Conservation (phyloP, 805 yeast species). For the Yarrowia sp. region DNA sequence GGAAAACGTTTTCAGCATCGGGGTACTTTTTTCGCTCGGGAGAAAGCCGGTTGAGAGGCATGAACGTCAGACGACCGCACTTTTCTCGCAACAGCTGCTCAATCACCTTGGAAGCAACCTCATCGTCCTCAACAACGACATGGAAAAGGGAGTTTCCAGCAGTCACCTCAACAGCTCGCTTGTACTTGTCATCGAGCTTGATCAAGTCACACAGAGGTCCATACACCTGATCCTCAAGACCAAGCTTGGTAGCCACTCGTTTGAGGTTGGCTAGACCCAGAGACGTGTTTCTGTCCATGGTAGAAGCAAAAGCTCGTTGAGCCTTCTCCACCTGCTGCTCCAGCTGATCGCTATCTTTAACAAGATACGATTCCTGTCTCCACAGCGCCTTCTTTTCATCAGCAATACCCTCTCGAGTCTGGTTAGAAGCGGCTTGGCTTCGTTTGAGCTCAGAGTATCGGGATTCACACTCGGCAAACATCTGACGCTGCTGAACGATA, state of each 20-base stretch:
- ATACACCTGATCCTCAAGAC: slow-evolving; percentile 59
- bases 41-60: slow-evolving; percentile 75
- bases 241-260: slow-evolving; percentile 57
- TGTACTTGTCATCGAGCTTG: slow-evolving; percentile 74
- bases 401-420: slow-evolving; percentile 41
- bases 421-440: slow-evolving; percentile 27
- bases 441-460: slow-evolving; percentile 17
- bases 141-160: slow-evolving; percentile 87
- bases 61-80: slow-evolving; percentile 84
- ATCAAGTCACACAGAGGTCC: slow-evolving; percentile 88
- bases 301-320: slow-evolving; percentile 60
- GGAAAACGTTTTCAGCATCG: slow-evolving; percentile 53
- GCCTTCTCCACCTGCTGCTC: slow-evolving; percentile 55
- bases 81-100: slow-evolving; percentile 66
- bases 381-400: slow-evolving; percentile 72
- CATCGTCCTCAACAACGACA: slow-evolving; percentile 84
- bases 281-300: slow-evolving; percentile 38
- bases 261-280: slow-evolving; percentile 67
- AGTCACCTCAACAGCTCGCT: slow-evolving; percentile 80
- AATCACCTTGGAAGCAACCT: slow-evolving; percentile 76
- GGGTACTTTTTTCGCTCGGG: slow-evolving; percentile 53
- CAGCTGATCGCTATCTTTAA: slow-evolving; percentile 55
- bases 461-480: neutral
- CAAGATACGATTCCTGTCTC: slow-evolving; percentile 72
- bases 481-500: slow-evolving; percentile 27